These are phyloP conservation scores for Kodamaea derodonti DNA, from an alignment of 1,139 yeast species.

Conservation along the genomic window DNA sequence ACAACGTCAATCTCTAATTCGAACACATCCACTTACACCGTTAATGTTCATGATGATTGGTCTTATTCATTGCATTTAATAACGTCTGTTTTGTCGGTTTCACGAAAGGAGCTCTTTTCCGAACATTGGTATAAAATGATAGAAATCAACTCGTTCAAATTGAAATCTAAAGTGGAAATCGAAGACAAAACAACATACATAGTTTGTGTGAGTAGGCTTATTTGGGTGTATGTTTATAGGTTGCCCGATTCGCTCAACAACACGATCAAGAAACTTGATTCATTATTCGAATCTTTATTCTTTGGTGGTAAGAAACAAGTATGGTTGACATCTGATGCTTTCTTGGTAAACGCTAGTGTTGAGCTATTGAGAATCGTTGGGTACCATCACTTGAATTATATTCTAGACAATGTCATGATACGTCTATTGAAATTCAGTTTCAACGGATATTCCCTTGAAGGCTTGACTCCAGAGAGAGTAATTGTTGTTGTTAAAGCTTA, in stretches of 20 bases:
- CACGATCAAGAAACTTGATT: constrained; percentile 57
- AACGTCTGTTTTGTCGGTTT: constrained; percentile 73
- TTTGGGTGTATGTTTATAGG: constrained; percentile 88
- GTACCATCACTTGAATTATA: constrained; percentile 70
- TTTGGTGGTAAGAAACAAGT: constrained; percentile 60
- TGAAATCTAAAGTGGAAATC: constrained; percentile 39
- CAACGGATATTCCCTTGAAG: constrained; percentile 57
- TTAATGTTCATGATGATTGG: constrained; percentile 53
- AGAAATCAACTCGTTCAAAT: constrained; percentile 43
- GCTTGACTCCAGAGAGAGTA: constrained; percentile 63
- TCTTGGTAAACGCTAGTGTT: constrained; percentile 60
- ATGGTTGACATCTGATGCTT: constrained; percentile 64
- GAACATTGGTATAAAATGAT: constrained; percentile 70
- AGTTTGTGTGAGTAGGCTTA: constrained; percentile 63
- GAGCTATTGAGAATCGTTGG: constrained; percentile 76
- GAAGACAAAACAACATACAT: constrained; percentile 64
- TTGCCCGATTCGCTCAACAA: constrained; percentile 85
- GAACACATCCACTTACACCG: not conserved
- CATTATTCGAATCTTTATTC: constrained; percentile 54
- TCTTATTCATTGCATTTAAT: constrained; percentile 65
- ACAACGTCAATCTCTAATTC: constrained; percentile 2
- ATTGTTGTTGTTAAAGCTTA: constrained; percentile 70
- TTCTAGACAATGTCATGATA: constrained; percentile 71
- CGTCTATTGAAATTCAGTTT: constrained; percentile 56
- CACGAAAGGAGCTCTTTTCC: constrained; percentile 74